These are phyloP conservation scores for Cryptosporidium bovis DNA, from an alignment of 169 alveolate genomes.

Conservation along the genomic window DNA sequence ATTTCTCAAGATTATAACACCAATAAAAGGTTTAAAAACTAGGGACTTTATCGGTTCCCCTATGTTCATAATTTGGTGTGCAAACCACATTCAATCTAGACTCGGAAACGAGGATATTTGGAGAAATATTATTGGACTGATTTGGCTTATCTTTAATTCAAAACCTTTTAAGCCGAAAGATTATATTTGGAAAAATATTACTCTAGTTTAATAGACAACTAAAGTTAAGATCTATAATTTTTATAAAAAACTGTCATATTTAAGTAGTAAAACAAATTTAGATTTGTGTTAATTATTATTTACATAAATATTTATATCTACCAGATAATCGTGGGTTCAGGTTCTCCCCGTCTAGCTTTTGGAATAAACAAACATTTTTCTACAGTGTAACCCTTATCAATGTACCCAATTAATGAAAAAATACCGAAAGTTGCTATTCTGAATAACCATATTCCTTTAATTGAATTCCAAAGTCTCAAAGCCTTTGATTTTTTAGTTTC, in stretches of 20 bases:
- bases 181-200: constrained; percentile 37
- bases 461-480: constrained; percentile 56
- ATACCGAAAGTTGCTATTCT: constrained; percentile 55
- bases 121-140: constrained; percentile 59
- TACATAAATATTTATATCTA: background rate
- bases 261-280: background rate
- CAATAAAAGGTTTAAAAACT: background rate
- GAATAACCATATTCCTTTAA: constrained; percentile 64
- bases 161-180: constrained; percentile 59
- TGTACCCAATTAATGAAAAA: constrained; percentile 61
- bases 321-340: constrained; percentile 74
- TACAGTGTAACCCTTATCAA: constrained; percentile 68
- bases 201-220: constrained; percentile 9
- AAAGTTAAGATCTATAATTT: background rate
- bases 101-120: constrained; percentile 71
- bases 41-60: constrained; percentile 49
- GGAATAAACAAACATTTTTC: constrained; percentile 63
- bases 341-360: constrained; percentile 58
- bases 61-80: constrained; percentile 67
- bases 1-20: background rate
- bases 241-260: background rate
- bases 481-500: constrained; percentile 61
- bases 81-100: constrained; percentile 46
- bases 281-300: background rate
- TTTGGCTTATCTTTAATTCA: constrained; percentile 49